Evolutionary conservation across 1,284 basidiomycete species (phyloP).

Genomic region (Apiotrichum sp.): DNA sequence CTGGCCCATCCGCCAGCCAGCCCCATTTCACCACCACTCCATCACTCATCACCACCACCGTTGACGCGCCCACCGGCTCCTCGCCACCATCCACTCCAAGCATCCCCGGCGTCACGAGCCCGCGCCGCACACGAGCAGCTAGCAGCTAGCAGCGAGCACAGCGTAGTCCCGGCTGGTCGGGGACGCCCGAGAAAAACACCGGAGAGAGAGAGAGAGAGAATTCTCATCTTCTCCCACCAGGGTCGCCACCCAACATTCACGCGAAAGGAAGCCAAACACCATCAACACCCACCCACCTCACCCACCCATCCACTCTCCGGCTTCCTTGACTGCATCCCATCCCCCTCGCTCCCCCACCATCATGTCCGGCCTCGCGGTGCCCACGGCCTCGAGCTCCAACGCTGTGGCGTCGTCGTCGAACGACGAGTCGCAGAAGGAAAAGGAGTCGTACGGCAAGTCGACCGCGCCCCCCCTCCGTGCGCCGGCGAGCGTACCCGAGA

Average conservation of each 20-base stretch:
- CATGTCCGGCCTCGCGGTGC: constrained; percentile 28
- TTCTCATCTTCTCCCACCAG: no score
- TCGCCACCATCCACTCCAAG: background rate
- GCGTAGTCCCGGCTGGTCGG: background rate
- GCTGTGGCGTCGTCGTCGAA: background rate
- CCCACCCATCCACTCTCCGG: background rate
- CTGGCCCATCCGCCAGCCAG: background rate
- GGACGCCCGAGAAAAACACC: constrained; percentile 1
- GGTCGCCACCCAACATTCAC: no score
- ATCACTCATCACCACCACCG: background rate
- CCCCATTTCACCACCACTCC: background rate
- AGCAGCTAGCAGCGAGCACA: no score
- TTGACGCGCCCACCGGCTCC: background rate
- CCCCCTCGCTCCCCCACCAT: background rate
- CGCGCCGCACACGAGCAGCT: no score
- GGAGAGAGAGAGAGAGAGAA: background rate
- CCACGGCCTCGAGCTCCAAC: constrained; percentile 3
- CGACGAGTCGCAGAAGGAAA: constrained; percentile 2
- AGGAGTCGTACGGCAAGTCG: constrained; percentile 17
- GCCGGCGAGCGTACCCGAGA: constrained; percentile 52
- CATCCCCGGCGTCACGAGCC: no score
- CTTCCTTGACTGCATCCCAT: background rate
- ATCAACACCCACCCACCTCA: background rate
- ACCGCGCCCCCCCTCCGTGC: constrained; percentile 14
- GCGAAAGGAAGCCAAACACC: no score